Evolutionary conservation across 192 early-diverging fungal species (phyloP).

Genomic region (Coemansia brasiliensis): DNA sequence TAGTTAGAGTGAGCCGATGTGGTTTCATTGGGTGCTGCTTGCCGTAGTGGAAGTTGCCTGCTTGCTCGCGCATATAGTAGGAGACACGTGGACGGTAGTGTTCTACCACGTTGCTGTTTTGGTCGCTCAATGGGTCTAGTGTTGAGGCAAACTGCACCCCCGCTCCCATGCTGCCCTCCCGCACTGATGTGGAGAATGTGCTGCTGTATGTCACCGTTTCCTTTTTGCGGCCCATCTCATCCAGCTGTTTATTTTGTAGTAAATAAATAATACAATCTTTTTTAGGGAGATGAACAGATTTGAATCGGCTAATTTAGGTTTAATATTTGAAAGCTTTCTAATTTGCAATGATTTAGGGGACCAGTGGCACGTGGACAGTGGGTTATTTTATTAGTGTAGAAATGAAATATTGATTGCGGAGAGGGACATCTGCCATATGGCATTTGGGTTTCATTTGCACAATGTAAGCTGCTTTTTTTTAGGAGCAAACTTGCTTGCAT

Average conservation of each 20-base stretch:
- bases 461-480: no score
- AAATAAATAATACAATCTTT: slow-evolving; percentile 1
- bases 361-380: no score
- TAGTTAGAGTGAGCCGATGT: slow-evolving; percentile 89
- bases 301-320: background rate
- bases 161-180: slow-evolving; percentile 25
- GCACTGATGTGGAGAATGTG: slow-evolving; percentile 35
- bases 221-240: slow-evolving; percentile 43
- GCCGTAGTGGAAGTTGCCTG: slow-evolving; percentile 81
- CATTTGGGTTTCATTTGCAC: no score
- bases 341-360: background rate
- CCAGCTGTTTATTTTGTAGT: no score
- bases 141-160: slow-evolving; percentile 37
- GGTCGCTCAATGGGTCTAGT: background rate
- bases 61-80: slow-evolving; percentile 75
- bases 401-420: no score
- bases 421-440: no score
- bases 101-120: slow-evolving; percentile 20
- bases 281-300: background rate
- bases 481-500: background rate
- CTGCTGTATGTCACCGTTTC: slow-evolving; percentile 43
- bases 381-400: no score
- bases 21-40: slow-evolving; percentile 86
- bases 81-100: slow-evolving; percentile 68
- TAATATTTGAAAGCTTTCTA: background rate